Base-by-base conservation (phyloP, 2,329 filamentous ascomycete species). In the Hypoxylon sp. region DNA sequence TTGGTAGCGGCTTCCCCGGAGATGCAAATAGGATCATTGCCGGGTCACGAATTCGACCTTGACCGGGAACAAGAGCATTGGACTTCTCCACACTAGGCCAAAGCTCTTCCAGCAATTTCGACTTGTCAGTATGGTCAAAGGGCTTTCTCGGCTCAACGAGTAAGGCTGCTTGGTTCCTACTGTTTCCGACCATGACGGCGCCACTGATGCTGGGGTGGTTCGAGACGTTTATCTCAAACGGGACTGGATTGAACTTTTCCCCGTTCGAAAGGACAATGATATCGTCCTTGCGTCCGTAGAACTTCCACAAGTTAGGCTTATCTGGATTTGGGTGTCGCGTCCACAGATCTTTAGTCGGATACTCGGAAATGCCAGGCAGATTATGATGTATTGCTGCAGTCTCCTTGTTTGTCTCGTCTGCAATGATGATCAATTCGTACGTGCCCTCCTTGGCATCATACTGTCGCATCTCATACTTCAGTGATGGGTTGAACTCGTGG, bases 181-280 rank as follows among this genome's bases (percentile, higher is more conserved):
- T 27, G 25, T 27, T 27, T 27, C 25, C 25, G 6, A 27, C 25
- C 25, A 27, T 27, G 25, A 27, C 6, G 3, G 25, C 25, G 25
- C 25, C 25, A 27, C 25, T 3, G 25, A 27, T 27, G 3, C 25
- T 6, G 6, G 25, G 25, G 6, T 27, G 25, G 25, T 27, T 27
- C 25, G 25, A 27, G 25, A 27, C 6, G 25, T 27, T 27, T 6
- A 27, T 27, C 25, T 27, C 25, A 6, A 27, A 32, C 11, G 57
- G 61, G 5, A 70, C 12, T 0, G 64, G 67, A n/a, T 70, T 70
- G 51, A 67, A 56, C 59, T 70, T 70, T 51, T 82, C 80, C 1
- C 81, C 81, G 48, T 80, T 82, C 16, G 74, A 76, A 3, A 82
- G 70, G 0, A 82, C 79, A 16, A 83, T 77, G 12, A 82, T 76